phyloP scores from a whole-genome alignment of 352 stramenopile genomes.

The Pythium aphanidermatum region DNA sequence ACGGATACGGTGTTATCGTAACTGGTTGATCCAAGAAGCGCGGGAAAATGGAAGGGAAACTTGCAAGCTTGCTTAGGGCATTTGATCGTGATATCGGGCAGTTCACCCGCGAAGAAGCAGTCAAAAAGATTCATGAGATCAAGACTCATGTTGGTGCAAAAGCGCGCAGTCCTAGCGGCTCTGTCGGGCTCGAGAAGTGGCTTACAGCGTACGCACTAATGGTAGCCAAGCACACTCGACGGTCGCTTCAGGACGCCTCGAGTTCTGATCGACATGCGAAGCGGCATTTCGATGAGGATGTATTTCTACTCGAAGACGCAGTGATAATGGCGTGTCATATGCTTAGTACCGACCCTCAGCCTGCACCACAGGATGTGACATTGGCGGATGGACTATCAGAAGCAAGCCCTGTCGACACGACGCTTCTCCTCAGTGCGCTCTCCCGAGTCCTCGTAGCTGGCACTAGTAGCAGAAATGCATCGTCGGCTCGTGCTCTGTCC shows the following conservation, averaged over 20 bases:
- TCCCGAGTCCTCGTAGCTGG: conserved; percentile 15
- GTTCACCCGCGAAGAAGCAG: neutral
- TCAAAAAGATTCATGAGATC: conserved; percentile 5
- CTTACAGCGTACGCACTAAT: neutral
- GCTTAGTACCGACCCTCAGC: neutral
- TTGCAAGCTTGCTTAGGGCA: too few relatives aligned
- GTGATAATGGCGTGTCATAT: conserved; percentile 6
- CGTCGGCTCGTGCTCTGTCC: neutral
- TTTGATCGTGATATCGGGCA: conserved; percentile 6
- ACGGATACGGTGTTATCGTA: too few relatives aligned
- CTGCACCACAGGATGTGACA: too few relatives aligned
- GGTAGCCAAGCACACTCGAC: neutral
- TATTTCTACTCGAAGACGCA: conserved; percentile 3
- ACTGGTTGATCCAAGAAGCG: too few relatives aligned
- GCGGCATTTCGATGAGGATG: conserved; percentile 1
- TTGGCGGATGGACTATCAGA: neutral
- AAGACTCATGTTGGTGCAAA: conserved; percentile 1
- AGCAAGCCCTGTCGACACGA: conserved; percentile 1
- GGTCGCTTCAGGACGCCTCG: neutral
- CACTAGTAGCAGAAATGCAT: neutral
- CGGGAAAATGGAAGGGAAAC: too few relatives aligned
- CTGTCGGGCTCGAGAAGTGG: neutral
- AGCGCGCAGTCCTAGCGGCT: neutral
- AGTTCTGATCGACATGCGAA: neutral
- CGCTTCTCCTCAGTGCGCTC: conserved; percentile 17